Evolutionary conservation across 257 asterid genomes (phyloP), one percentile per base, ranked within the genome.

Genomic region (Rehmannia glutinosa): DNA sequence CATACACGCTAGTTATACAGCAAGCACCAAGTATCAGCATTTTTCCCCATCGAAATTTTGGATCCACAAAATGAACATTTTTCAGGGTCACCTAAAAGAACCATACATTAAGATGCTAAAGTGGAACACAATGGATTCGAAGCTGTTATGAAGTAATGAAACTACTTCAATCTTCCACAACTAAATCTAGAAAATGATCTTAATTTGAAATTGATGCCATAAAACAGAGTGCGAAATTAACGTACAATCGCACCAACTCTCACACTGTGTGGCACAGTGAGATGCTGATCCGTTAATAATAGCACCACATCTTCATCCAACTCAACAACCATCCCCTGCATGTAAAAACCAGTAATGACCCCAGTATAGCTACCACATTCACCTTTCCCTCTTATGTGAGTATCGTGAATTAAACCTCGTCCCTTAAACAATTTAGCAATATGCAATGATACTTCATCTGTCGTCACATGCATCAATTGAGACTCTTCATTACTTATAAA

Each of bases 181-280:
- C 36, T 17, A 45, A 73, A 60, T 12, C 1, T 30, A 28, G 54
- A 21, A 68, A 69, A 62, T 39, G 30, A 69, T 45, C 35, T 54
- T 23, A 20, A 64, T 73, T 42, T 54, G 64, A 55, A 27, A 73
- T 41, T 59, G 46, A 64, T 33, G 45, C 17, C 50, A 59, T 35
- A 21, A 19, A 20, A 45, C 52, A 62, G 20, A 55, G 38, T 8
- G 58, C 62, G 51, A 59, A 19, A 65, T 57, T 23, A 45, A 70
- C 99, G 49, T 88, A 94, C 97, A 68, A 88, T 69, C 30, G 94
- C 92, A 61, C 97, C 99, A 55, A 85, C 81, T 87, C 99, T 88
- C 68, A 88, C 62, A 73, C 83, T 68, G 81, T 94, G 97, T 38
- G 97, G 96, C 71, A 87, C 76, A 62, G 64, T 66, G 32, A 88